Conservation (phyloP, 129 eudicot species). For the Arctium lappa region DNA sequence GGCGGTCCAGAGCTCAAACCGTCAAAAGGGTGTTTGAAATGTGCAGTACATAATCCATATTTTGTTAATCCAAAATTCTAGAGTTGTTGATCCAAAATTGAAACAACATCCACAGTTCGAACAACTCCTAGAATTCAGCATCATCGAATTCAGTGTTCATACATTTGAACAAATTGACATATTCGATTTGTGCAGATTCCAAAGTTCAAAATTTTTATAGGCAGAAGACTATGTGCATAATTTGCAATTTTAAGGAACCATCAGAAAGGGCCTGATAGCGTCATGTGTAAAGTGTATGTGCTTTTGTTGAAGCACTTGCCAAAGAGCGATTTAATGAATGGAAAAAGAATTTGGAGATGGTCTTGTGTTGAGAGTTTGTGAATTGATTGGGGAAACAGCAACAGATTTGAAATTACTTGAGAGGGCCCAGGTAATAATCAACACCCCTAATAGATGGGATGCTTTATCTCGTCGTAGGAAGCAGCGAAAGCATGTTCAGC, state of each 20-base stretch:
- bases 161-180: no score
- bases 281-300: slow-evolving; percentile 87
- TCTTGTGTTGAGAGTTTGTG: slow-evolving; percentile 78
- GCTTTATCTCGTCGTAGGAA: slow-evolving; percentile 97
- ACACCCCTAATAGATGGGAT: slow-evolving; percentile 96
- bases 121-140: no score
- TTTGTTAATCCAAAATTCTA: no score
- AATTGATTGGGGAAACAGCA: slow-evolving; percentile 79
- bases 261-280: slow-evolving; percentile 56
- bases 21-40: no score
- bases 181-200: no score
- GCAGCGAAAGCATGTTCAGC: slow-evolving; percentile 74
- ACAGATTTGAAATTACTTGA: slow-evolving; percentile 78
- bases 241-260: slow-evolving; percentile 82
- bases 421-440: slow-evolving; percentile 74
- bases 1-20: no score
- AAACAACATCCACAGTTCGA: no score
- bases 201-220: no score
- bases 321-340: slow-evolving; percentile 76
- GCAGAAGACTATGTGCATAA: slow-evolving; percentile 89
- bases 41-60: no score
- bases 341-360: slow-evolving; percentile 80
- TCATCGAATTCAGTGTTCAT: no score
- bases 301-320: slow-evolving; percentile 93
- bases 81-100: no score